phyloP scores from a whole-genome alignment of 2,329 filamentous ascomycete species.

The Colletotrichum eleusines region DNA sequence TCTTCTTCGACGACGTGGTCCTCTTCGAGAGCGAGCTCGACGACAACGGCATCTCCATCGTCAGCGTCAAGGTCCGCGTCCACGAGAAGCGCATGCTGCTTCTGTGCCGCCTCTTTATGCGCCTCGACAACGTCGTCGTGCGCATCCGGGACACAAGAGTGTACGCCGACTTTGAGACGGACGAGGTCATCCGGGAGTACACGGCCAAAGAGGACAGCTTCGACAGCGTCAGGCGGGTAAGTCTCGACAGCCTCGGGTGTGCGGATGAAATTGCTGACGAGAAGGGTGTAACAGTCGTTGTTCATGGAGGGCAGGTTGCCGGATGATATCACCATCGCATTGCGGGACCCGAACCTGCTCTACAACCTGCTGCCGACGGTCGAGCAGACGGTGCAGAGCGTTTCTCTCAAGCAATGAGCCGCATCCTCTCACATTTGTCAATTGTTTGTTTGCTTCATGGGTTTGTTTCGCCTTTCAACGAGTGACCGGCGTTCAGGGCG shows the following conservation, averaged over 20 bases:
- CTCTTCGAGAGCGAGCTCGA: slow-evolving; percentile 98
- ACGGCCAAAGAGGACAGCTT: slow-evolving; percentile 88
- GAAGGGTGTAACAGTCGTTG: slow-evolving; percentile 56
- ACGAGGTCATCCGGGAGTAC: slow-evolving; percentile 89
- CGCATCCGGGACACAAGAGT: slow-evolving; percentile 90
- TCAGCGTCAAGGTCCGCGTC: slow-evolving; percentile 91
- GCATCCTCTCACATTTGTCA: not conserved
- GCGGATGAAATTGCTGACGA: slow-evolving; percentile 41
- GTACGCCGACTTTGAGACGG: slow-evolving; percentile 87
- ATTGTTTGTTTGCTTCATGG: not conserved
- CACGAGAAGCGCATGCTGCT: slow-evolving; percentile 91
- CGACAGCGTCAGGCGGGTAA: slow-evolving; percentile 78
- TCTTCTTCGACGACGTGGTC: slow-evolving; percentile 96
- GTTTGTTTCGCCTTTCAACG: not conserved
- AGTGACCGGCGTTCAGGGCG: slow-evolving; percentile 21
- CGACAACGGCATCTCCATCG: slow-evolving; percentile 93
- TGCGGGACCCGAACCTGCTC: slow-evolving; percentile 85
- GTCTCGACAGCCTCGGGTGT: slow-evolving; percentile 45
- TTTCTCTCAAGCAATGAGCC: slow-evolving; percentile 30
- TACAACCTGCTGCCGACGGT: slow-evolving; percentile 77
- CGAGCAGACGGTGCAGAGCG: slow-evolving; percentile 72
- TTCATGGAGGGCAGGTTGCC: slow-evolving; percentile 64
- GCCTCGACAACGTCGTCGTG: slow-evolving; percentile 89
- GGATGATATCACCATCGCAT: slow-evolving; percentile 80
- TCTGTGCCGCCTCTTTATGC: slow-evolving; percentile 89